A percentile compares a stretch with the other conserved stretches of the same genome.
These are phyloP conservation scores for Plectosphaerella sp. DNA, from an alignment of 2,329 filamentous ascomycete genomes.

Conservation along the genomic window DNA sequence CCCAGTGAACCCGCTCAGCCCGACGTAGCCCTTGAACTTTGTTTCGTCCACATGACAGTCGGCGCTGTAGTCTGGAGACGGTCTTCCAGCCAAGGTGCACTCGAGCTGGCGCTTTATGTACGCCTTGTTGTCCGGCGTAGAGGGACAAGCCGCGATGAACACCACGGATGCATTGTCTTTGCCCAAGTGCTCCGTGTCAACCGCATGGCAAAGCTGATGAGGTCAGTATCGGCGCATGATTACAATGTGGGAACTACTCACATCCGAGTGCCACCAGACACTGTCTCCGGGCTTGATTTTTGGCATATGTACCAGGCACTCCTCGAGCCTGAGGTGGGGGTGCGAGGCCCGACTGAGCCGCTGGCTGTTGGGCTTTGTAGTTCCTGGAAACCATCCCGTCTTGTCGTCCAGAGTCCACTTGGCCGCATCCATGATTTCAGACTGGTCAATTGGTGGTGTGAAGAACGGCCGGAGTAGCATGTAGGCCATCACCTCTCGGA, in stretches of 20 bases:
- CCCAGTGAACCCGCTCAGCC: neutral
- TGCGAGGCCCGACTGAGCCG: constrained; percentile 26
- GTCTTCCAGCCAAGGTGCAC: neutral
- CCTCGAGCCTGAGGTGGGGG: constrained; percentile 30
- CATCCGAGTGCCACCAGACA: constrained; percentile 36
- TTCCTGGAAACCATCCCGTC: constrained; percentile 30
- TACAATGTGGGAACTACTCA: constrained; percentile 13
- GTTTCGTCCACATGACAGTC: constrained; percentile 2
- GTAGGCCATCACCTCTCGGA: constrained; percentile 30
- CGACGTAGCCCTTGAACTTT: constrained; percentile 4
- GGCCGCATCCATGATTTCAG: constrained; percentile 26
- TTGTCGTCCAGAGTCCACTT: constrained; percentile 30
- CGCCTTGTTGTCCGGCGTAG: constrained; percentile 19
- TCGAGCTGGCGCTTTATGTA: constrained; percentile 16
- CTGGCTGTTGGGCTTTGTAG: constrained; percentile 26
- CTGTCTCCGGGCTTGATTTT: constrained; percentile 31
- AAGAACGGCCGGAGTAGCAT: constrained; percentile 37
- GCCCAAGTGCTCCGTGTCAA: constrained; percentile 31
- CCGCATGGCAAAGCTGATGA: constrained; percentile 28
- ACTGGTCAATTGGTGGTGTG: constrained; percentile 19
- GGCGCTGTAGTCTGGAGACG: neutral
- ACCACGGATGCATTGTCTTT: constrained; percentile 24
- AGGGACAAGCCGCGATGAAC: constrained; percentile 30
- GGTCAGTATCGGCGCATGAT: neutral
- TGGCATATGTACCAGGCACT: constrained; percentile 32